Conservation (phyloP, 495 filamentous ascomycete genomes). For the Filosporella fistucella region DNA sequence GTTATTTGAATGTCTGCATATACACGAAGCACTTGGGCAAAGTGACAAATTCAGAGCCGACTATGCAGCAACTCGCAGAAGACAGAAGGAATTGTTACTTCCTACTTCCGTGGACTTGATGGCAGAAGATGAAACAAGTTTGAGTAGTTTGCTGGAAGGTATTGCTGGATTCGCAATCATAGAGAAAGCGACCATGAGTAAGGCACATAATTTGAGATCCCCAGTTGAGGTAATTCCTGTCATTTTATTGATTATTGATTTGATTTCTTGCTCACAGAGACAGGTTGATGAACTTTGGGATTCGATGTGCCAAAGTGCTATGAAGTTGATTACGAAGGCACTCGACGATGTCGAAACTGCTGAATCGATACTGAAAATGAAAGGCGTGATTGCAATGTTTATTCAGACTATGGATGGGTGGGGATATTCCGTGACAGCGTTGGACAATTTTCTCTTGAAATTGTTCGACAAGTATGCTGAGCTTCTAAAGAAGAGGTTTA, state of each 20-base stretch:
- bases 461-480: slow-evolving; percentile 93
- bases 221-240: slow-evolving; percentile 75
- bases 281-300: slow-evolving; percentile 97
- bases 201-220: slow-evolving; percentile 76
- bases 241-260: not conserved
- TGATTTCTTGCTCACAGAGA: slow-evolving; percentile 22
- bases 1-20: slow-evolving; percentile 92
- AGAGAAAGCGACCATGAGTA: slow-evolving; percentile 88
- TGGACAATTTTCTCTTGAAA: slow-evolving; percentile 77
- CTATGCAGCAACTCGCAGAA: slow-evolving; percentile 83
- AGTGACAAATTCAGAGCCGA: slow-evolving; percentile 85
- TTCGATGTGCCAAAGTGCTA: slow-evolving; percentile 88
- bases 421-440: slow-evolving; percentile 76
- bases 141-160: slow-evolving; percentile 84
- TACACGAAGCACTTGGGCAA: slow-evolving; percentile 91
- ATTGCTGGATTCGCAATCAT: slow-evolving; percentile 97
- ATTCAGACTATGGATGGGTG: slow-evolving; percentile 98
- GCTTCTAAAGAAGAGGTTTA: slow-evolving; percentile 84
- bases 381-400: slow-evolving; percentile 86
- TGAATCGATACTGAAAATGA: slow-evolving; percentile 83
- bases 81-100: slow-evolving; percentile 86
- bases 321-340: slow-evolving; percentile 72
- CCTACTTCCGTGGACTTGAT: slow-evolving; percentile 66
- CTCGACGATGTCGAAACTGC: slow-evolving; percentile 75
- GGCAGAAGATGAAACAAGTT: slow-evolving; percentile 65